phyloP scores from a whole-genome alignment of 164 flowering plant genomes.

The Cinnamomum micranthum region DNA sequence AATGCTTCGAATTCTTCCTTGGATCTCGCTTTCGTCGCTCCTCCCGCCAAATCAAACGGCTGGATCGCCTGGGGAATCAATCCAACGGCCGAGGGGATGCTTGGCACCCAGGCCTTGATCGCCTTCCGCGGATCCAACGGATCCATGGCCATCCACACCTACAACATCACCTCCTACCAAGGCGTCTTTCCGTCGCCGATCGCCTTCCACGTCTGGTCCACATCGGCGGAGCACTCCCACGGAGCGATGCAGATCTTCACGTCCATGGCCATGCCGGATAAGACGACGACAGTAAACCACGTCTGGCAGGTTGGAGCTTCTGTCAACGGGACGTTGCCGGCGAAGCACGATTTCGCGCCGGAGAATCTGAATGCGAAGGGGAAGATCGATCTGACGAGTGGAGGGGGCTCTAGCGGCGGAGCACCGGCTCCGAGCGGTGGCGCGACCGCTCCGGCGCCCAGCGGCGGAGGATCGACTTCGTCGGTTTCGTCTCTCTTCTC shows the following conservation, averaged over 20 bases:
- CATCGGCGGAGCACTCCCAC: conserved; percentile 1
- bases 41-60: conserved; percentile 20
- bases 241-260: conserved; percentile 43
- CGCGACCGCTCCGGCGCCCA: too few relatives aligned
- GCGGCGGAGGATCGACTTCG: too few relatives aligned
- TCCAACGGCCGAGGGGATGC: conserved; percentile 31
- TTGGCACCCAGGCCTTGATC: conserved; percentile 27
- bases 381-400: conserved; percentile 35
- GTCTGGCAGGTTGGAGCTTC: conserved; percentile 80
- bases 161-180: conserved; percentile 3
- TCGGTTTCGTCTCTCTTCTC: too few relatives aligned
- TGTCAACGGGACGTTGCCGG: conserved; percentile 36
- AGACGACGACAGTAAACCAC: conserved; percentile 42
- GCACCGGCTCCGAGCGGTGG: not conserved
- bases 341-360: conserved; percentile 30
- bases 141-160: not conserved
- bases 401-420: not conserved
- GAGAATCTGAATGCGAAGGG: conserved; percentile 46
- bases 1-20: conserved; percentile 16
- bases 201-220: not conserved
- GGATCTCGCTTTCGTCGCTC: conserved; percentile 24
- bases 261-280: conserved; percentile 28
- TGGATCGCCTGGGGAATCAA: conserved; percentile 38
- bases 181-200: not conserved
- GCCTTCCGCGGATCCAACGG: conserved; percentile 12